These are phyloP conservation scores for Lepiota brunneoincarnata DNA, from an alignment of 768 basidiomycete species.

Conservation along the genomic window DNA sequence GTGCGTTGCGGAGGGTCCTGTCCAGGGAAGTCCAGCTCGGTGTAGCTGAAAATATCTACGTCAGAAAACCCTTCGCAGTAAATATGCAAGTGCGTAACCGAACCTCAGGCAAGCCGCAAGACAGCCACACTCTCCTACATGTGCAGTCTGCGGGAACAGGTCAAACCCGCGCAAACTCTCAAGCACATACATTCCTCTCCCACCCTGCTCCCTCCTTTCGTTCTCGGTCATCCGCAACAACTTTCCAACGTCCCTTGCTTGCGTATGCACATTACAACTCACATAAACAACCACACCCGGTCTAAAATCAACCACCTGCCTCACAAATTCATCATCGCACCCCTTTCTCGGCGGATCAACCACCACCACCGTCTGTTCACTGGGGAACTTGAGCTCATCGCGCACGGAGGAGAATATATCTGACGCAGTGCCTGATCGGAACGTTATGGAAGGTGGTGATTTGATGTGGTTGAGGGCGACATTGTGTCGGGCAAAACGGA, in stretches of 20 bases:
- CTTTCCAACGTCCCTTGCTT: constrained; percentile 79
- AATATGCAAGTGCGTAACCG: too few relatives aligned
- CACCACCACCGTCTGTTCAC: constrained; percentile 62
- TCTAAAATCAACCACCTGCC: constrained; percentile 72
- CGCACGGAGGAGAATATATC: constrained; percentile 74
- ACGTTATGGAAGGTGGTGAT: constrained; percentile 50
- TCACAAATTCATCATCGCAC: constrained; percentile 76
- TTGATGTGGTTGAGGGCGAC: constrained; percentile 50
- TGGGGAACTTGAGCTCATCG: constrained; percentile 49
- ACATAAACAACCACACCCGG: constrained; percentile 80
- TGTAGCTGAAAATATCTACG: too few relatives aligned
- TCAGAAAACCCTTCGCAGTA: too few relatives aligned
- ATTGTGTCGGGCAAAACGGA: constrained; percentile 65
- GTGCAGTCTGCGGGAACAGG: constrained; percentile 94
- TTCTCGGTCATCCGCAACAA: constrained; percentile 38
- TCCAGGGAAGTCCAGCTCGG: too few relatives aligned
- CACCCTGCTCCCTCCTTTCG: constrained; percentile 31
- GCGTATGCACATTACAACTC: constrained; percentile 93
- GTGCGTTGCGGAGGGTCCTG: too few relatives aligned
- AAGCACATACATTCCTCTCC: constrained; percentile 58
- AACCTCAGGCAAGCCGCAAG: constrained; percentile 43
- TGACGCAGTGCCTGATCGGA: constrained; percentile 81
- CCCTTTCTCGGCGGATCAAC: constrained; percentile 96
- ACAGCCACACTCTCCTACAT: constrained; percentile 86
- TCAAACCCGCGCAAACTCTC: constrained; percentile 89